Percentiles rank a stretch among this genome's conserved stretches.
Evolutionary conservation across 192 early-diverging fungal genomes (phyloP).

Genomic region (Linnemannia schmuckeri): DNA sequence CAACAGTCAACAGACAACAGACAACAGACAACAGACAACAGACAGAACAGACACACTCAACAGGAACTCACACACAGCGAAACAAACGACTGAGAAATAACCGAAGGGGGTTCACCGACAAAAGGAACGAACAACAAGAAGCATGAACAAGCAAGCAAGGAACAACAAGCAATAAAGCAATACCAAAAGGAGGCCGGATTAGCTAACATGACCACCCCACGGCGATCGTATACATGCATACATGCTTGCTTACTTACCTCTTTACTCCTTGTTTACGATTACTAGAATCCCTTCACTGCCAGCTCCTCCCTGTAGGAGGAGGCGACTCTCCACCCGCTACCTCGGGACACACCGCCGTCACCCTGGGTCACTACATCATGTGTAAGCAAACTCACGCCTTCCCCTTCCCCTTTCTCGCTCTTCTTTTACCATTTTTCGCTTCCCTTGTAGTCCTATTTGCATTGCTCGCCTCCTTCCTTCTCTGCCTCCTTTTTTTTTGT

Average conservation of each 20-base stretch:
- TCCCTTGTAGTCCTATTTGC: too few relatives aligned
- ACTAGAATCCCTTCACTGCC: constrained; percentile 42
- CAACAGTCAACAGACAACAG: neutral
- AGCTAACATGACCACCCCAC: neutral
- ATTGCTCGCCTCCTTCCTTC: neutral
- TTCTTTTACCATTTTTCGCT: too few relatives aligned
- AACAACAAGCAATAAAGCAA: neutral
- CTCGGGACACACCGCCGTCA: constrained; percentile 49
- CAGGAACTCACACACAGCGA: neutral
- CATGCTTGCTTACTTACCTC: neutral
- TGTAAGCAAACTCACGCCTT: constrained; percentile 26
- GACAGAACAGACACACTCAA: neutral
- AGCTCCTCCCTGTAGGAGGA: constrained; percentile 24
- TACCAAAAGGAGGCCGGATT: neutral
- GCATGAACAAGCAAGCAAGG: neutral
- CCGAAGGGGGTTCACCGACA: neutral
- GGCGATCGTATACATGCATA: neutral
- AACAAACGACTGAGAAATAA: neutral
- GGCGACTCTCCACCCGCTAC: constrained; percentile 30
- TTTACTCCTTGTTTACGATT: neutral
- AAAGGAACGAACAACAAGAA: neutral
- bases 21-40: neutral
- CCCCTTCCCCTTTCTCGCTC: neutral
- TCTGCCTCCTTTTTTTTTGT: neutral
- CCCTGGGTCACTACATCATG: constrained; percentile 54